Percentiles rank a stretch among this genome's conserved stretches.
Evolutionary conservation across 106 monocot species (phyloP).

Genomic region (Acorus gramineus): DNA sequence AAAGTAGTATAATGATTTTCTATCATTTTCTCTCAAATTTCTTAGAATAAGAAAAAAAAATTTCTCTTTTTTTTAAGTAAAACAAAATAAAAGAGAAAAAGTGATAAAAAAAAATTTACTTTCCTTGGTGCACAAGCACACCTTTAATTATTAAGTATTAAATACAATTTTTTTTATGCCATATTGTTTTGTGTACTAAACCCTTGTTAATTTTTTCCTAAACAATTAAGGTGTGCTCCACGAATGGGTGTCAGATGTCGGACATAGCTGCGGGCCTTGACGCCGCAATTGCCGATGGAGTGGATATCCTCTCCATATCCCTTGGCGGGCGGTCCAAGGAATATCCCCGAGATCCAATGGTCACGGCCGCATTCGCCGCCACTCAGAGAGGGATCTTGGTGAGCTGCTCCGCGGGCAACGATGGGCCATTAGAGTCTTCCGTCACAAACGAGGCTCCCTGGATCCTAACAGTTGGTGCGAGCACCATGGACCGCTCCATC

Average conservation of each 20-base stretch:
- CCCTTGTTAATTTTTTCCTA: no score
- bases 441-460: conserved; percentile 40
- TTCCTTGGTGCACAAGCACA: no score
- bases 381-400: conserved; percentile 34
- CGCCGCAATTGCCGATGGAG: conserved; percentile 28
- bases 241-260: neutral
- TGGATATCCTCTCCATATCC: conserved; percentile 35
- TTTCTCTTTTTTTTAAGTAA: no score
- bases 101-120: no score
- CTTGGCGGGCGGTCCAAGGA: conserved; percentile 9
- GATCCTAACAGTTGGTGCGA: conserved; percentile 36
- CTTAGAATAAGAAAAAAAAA: no score
- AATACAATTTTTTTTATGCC: no score
- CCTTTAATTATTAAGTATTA: no score
- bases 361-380: conserved; percentile 29
- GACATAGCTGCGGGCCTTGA: conserved; percentile 37
- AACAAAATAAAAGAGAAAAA: no score
- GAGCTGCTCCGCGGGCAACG: conserved; percentile 41
- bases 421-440: conserved; percentile 12
- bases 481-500: conserved; percentile 25
- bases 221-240: conserved; percentile 6
- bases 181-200: no score
- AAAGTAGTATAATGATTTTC: no score
- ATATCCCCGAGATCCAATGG: conserved; percentile 18
- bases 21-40: no score